These are phyloP conservation scores for Plantago elongata DNA, from an alignment of 257 asterid species.

Conservation along the genomic window DNA sequence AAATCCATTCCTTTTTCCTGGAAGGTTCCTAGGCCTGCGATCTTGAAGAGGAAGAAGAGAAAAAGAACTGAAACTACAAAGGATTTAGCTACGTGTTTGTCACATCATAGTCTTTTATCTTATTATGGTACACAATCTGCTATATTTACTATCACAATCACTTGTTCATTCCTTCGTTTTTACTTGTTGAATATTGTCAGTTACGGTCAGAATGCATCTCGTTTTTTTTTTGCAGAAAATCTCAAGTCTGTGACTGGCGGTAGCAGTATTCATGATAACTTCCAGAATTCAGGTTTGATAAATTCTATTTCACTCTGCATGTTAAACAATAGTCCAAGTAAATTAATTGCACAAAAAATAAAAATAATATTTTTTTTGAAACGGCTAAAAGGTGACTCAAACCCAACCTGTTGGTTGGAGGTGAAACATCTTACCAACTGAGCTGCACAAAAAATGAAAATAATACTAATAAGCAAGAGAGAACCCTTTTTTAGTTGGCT, in stretches of 20 bases:
- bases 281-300: constrained; percentile 41
- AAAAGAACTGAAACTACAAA: constrained; percentile 34
- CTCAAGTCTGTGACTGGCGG: constrained; percentile 32
- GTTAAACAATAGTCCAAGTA: neutral
- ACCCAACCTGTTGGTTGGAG: no score
- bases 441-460: neutral
- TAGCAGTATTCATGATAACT: constrained; percentile 19
- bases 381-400: no score
- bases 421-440: no score
- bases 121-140: constrained; percentile 33
- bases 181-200: constrained; percentile 3
- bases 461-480: neutral
- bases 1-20: constrained; percentile 44
- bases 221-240: constrained; percentile 41
- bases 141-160: neutral
- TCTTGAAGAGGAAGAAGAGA: constrained; percentile 45
- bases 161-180: neutral
- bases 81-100: constrained; percentile 42
- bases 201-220: constrained; percentile 13
- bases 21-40: constrained; percentile 4
- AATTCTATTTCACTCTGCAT: neutral
- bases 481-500: neutral
- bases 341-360: neutral
- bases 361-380: no score
- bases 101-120: constrained; percentile 52